Evolutionary conservation across 805 yeast genomes (phyloP), one percentile per base, ranked within the genome.

Genomic region (Hanseniaspora mollemarum): DNA sequence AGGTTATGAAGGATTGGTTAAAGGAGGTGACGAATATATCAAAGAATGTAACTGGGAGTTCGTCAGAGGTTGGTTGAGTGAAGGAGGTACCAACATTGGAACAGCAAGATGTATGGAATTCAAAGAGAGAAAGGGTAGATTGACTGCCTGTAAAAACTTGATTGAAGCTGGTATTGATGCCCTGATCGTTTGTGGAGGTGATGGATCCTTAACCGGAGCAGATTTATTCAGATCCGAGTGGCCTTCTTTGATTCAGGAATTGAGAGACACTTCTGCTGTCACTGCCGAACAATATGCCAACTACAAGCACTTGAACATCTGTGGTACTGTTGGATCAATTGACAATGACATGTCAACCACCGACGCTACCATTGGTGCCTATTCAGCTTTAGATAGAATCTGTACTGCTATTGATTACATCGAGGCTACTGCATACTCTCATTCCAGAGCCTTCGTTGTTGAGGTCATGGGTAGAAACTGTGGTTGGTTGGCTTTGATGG

Each of bases 401-500:
- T 77, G 83, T 59, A 78, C 80, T 60, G 77, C 80, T 26, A 51
- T 92, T 55, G 97, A 92, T 67, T 90, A 87, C 70, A 92, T 92
- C 58, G 96, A 88, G 67, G 95, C 96, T 48, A 92, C 98, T 33
- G 98, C 98, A 16, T 78, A 84, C 58, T 90, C 97, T 2, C 98
- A 92, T 67, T 86, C 95, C 13, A 78, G 98, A 62, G 98, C 98
- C 7, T 92, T 92, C 65, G 96, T 92, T 40, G 84, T 92, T 54
- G 98, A 92, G 66, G 98, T 92, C 37, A 92, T 92, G 98, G 98
- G 98, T 55, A 80, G 98, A 63, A 96, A 92, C 67, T 92, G 98
- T 73, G 98, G 98, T 56, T 92, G 98, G 98, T 76, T 92, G 59
- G 97, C 94, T 1, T 71, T 92, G 58, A 88, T 87, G 92, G 94